These are phyloP conservation scores for Russula sp. DNA, from an alignment of 768 basidiomycete species.

Conservation along the genomic window DNA sequence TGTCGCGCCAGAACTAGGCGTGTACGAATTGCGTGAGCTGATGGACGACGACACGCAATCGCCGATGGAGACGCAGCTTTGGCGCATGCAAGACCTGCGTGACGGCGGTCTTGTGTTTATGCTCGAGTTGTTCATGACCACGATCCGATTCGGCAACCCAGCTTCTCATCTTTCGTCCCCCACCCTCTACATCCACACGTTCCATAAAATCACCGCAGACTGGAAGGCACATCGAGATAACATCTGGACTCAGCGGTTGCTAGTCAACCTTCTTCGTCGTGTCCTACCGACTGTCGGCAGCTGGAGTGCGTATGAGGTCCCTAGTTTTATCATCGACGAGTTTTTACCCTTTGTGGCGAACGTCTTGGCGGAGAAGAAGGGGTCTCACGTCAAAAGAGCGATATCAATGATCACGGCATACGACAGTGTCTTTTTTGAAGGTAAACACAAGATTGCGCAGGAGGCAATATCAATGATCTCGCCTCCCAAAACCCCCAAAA, in stretches of 20 bases:
- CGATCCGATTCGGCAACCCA: conserved; percentile 1
- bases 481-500: not conserved
- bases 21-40: not conserved
- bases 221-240: not conserved
- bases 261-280: conserved; percentile 26
- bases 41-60: not conserved
- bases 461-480: not conserved
- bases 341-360: not conserved
- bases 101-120: conserved; percentile 13
- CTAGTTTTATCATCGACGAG: conserved; percentile 4
- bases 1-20: conserved; percentile 3
- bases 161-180: not conserved
- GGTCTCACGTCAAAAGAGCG: not conserved
- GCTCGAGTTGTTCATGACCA: conserved; percentile 10
- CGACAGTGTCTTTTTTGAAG: not conserved
- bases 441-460: not conserved
- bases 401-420: not conserved
- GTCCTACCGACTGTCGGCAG: conserved; percentile 22
- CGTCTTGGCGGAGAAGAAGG: conserved; percentile 5
- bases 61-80: conserved; percentile 9
- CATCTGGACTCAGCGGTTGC: conserved; percentile 10
- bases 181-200: conserved; percentile 10
- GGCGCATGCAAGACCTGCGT: conserved; percentile 16
- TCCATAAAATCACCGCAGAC: conserved; percentile 4
- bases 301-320: not conserved